phyloP scores from a whole-genome alignment of 2,329 filamentous ascomycete species.

The Microdochium bolleyi region DNA sequence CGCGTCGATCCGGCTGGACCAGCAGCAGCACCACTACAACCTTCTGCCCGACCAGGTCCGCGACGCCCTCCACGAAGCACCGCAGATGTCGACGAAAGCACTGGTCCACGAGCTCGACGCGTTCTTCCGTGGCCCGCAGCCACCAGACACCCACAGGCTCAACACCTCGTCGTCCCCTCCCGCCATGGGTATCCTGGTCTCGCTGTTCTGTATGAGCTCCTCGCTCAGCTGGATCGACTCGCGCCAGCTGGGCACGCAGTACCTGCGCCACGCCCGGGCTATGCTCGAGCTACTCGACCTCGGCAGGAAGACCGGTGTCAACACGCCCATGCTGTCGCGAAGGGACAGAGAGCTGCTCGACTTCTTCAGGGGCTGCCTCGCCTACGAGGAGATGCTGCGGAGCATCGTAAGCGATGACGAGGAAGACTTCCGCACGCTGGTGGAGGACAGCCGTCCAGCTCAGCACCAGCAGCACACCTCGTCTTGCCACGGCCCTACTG shows the following conservation, averaged over 20 bases:
- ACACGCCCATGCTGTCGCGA: not conserved
- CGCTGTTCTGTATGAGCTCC: constrained; percentile 19
- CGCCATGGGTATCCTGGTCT: constrained; percentile 13
- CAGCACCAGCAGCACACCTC: constrained; percentile 11
- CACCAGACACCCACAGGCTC: not conserved
- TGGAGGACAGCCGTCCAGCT: constrained; percentile 4
- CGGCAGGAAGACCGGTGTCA: constrained; percentile 1
- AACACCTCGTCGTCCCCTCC: constrained; percentile 8
- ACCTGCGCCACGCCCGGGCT: constrained; percentile 11
- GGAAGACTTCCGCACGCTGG: constrained; percentile 13
- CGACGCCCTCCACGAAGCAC: constrained; percentile 11
- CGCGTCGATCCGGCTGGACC: constrained; percentile 9
- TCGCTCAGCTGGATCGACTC: constrained; percentile 18
- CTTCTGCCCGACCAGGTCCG: constrained; percentile 9
- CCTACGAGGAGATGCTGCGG: constrained; percentile 18
- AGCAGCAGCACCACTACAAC: not conserved
- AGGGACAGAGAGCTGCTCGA: constrained; percentile 10
- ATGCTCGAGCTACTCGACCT: constrained; percentile 11
- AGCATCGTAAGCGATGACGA: constrained; percentile 18
- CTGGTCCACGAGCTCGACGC: constrained; percentile 12
- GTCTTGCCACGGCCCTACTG: not conserved
- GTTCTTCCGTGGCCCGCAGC: constrained; percentile 5
- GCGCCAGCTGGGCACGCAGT: constrained; percentile 13
- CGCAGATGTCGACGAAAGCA: constrained; percentile 11
- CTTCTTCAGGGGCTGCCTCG: constrained; percentile 18